These are phyloP conservation scores for Incumbomyces lentus DNA, from an alignment of 2,329 filamentous ascomycete species.

Conservation along the genomic window DNA sequence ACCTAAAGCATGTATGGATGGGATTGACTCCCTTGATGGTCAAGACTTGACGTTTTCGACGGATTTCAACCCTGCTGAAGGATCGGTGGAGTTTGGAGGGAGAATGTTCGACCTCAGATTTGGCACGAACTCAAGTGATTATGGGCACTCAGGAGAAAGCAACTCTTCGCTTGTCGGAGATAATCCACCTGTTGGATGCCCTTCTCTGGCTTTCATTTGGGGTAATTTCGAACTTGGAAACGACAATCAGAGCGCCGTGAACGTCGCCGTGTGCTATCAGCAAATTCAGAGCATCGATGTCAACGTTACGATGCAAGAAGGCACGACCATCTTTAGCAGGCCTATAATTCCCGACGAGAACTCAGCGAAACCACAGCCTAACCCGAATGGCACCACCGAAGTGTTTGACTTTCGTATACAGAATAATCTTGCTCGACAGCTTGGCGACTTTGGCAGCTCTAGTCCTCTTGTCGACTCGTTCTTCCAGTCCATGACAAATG, in stretches of 20 bases:
- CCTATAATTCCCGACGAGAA: constrained; percentile 9
- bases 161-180: constrained; percentile 16
- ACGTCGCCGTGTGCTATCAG: constrained; percentile 19
- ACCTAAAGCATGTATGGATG: constrained; percentile 15
- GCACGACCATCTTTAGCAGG: constrained; percentile 12
- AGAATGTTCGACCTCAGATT: constrained; percentile 18
- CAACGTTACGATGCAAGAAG: constrained; percentile 15
- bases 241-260: constrained; percentile 14
- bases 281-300: constrained; percentile 14
- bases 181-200: constrained; percentile 20
- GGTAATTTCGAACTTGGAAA: constrained; percentile 15
- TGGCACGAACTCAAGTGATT: constrained; percentile 14
- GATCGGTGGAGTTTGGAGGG: constrained; percentile 12
- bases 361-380: constrained; percentile 10
- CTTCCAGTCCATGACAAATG: constrained; percentile 18
- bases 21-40: constrained; percentile 12
- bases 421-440: constrained; percentile 17
- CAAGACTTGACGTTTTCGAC: constrained; percentile 10
- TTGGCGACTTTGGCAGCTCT: constrained; percentile 11
- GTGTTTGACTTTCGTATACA: constrained; percentile 21
- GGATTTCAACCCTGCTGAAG: constrained; percentile 2
- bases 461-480: constrained; percentile 13
- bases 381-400: constrained; percentile 14
- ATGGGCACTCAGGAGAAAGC: constrained; percentile 15
- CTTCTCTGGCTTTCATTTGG: constrained; percentile 19